A percentile compares a stretch with the other conserved stretches of the same genome.
Evolutionary conservation across 495 filamentous ascomycete species (phyloP).

Genomic region (Penicillium atrosanguineum): DNA sequence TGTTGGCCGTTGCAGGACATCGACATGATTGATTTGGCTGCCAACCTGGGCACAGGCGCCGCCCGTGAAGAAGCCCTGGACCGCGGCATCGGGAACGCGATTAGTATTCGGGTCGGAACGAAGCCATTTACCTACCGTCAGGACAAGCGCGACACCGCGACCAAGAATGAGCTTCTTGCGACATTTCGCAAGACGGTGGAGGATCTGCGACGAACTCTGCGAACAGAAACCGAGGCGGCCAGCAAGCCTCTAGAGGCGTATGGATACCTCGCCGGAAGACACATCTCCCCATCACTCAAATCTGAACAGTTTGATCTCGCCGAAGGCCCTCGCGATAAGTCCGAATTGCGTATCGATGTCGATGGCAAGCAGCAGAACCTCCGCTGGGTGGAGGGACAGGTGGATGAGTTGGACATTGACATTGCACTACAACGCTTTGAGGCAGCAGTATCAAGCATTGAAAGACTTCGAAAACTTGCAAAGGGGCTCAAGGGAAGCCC

Average conservation of each 20-base stretch:
- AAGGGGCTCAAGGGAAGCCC: constrained; percentile 77
- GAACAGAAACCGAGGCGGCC: constrained; percentile 79
- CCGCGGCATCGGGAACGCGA: constrained; percentile 75
- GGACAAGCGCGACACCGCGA: constrained; percentile 66
- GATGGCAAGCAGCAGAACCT: constrained; percentile 95
- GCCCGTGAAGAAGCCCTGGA: constrained; percentile 54
- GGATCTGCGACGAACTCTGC: constrained; percentile 76
- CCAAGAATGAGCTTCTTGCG: constrained; percentile 76
- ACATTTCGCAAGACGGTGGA: constrained; percentile 91
- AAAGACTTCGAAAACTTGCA: constrained; percentile 75
- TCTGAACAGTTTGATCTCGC: constrained; percentile 60
- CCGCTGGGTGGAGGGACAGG: constrained; percentile 89
- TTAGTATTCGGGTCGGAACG: constrained; percentile 84
- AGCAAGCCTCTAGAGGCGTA: constrained; percentile 75
- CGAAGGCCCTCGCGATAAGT: constrained; percentile 66
- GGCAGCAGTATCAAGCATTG: constrained; percentile 73
- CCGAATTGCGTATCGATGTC: constrained; percentile 83
- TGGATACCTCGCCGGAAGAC: constrained; percentile 60
- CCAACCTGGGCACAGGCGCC: constrained; percentile 56
- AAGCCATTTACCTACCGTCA: constrained; percentile 93
- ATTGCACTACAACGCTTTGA: constrained; percentile 92
- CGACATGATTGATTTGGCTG: constrained; percentile 82
- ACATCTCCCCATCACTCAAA: constrained; percentile 28
- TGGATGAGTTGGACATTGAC: constrained; percentile 94
- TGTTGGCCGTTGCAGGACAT: constrained; percentile 96